Evolutionary conservation across 2,329 filamentous ascomycete genomes (phyloP), one percentile per base, ranked within the genome.

Genomic region (Penicillium sp.): DNA sequence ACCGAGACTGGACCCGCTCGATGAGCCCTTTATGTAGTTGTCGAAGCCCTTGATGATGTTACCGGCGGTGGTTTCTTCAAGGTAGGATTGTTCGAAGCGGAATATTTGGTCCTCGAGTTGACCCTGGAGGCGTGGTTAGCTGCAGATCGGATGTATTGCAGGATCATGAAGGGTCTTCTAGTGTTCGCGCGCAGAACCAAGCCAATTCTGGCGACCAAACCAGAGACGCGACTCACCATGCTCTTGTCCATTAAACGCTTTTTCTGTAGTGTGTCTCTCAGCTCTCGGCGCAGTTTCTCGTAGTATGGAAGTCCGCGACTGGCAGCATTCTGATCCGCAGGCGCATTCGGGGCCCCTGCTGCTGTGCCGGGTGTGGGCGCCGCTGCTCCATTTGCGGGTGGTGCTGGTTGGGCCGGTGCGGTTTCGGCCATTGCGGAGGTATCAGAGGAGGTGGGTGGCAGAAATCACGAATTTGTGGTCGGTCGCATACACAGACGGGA

Each of bases 1-100:
- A 27, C 68, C 64, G 22, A 73, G 59, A 22, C 61, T 65, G 1
- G 71, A 67, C 3, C 77, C 80, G n/a, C 85, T 84, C 8, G 84
- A 83, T 16, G 83, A 83, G 51, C 91, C 92, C 75, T 99, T 99
- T 80, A 96, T 95, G 77, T 97, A 99, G 71, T 92, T 95, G 74
- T 99, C 94, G 74, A 99, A 99, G 21, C 94, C 94, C 46, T 90
- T 92, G 72, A 99, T 93, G 70, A 99, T 97, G 77, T 99, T 99
- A 43, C 94, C 94, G 18, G 84, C 84, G 65, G 82, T 86, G 4
- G 92, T 95, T 67, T 91, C 91, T 73, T 97, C 93, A 48, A 99
- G 86, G 73, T 99, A 99, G 16, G 87, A 83, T 54, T 87, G 86
- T 74, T 99, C 94, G 67, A 91, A 88, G 60, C 88, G 86, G 70